Percentiles rank a stretch among this genome's conserved stretches.
phyloP scores from a whole-genome alignment of 2,329 filamentous ascomycete species.

The Drechslerella stenobrocha region DNA sequence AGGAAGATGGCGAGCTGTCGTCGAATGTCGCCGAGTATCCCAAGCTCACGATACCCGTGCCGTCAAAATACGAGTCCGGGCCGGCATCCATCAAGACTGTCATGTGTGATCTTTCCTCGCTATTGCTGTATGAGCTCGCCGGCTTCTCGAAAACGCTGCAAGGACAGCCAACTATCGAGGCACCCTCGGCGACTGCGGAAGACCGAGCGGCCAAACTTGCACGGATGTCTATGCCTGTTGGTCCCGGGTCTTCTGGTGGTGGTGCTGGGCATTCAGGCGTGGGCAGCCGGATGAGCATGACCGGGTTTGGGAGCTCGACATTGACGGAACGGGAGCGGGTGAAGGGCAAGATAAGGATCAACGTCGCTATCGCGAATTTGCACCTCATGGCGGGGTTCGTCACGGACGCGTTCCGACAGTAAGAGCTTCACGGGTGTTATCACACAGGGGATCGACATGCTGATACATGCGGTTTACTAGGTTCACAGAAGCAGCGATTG shows the following conservation, averaged over 20 bases:
- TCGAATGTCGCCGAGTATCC: slow-evolving; percentile 49
- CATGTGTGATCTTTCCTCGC: slow-evolving; percentile 75
- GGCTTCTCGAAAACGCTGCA: slow-evolving; percentile 73
- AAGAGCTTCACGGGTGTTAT: slow-evolving; percentile 14
- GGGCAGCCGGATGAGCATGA: slow-evolving; percentile 60
- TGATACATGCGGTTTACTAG: slow-evolving; percentile 46
- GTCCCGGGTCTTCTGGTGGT: slow-evolving; percentile 63
- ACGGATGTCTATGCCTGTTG: slow-evolving; percentile 79
- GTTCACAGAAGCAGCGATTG: slow-evolving; percentile 74
- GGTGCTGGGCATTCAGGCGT: slow-evolving; percentile 55
- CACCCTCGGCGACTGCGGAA: slow-evolving; percentile 64
- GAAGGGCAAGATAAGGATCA: slow-evolving; percentile 77
- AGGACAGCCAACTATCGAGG: slow-evolving; percentile 73
- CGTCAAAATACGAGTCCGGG: slow-evolving; percentile 68
- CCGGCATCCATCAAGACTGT: slow-evolving; percentile 79
- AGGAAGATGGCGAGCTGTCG: slow-evolving; percentile 34
- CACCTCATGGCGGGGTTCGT: slow-evolving; percentile 88
- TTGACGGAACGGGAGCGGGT: slow-evolving; percentile 76
- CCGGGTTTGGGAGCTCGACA: slow-evolving; percentile 72
- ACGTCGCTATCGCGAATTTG: slow-evolving; percentile 78
- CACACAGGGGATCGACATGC: not conserved
- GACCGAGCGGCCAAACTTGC: slow-evolving; percentile 55
- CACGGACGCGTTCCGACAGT: slow-evolving; percentile 80
- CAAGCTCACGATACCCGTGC: slow-evolving; percentile 69
- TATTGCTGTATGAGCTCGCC: slow-evolving; percentile 75